Evolutionary conservation across 2,329 filamentous ascomycete genomes (phyloP).

Genomic region (Amesomyces nigricolor): DNA sequence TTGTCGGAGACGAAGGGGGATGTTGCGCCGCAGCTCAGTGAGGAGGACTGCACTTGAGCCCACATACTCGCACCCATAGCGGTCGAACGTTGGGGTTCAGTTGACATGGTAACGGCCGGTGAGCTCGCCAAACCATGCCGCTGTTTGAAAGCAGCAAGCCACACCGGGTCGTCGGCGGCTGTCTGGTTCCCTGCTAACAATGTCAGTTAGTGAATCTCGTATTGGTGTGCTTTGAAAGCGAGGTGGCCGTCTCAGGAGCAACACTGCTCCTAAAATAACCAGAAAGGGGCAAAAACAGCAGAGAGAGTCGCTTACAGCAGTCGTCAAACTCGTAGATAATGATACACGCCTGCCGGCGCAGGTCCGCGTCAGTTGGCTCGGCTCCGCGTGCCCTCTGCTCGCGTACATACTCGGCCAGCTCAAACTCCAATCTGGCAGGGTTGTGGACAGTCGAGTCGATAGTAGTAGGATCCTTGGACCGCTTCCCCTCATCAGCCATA

Average conservation of each 20-base stretch:
- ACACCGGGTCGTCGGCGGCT: slow-evolving; percentile 49
- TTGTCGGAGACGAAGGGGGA: slow-evolving; percentile 5
- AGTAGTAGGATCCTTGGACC: slow-evolving; percentile 48
- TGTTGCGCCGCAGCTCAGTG: slow-evolving; percentile 2
- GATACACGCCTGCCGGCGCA: slow-evolving; percentile 53
- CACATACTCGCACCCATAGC: neutral
- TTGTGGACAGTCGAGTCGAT: slow-evolving; percentile 58
- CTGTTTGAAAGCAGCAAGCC: slow-evolving; percentile 49
- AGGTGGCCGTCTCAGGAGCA: no score
- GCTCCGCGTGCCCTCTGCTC: slow-evolving; percentile 40
- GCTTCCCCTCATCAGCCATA: slow-evolving; percentile 42
- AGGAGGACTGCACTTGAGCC: neutral
- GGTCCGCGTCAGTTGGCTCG: slow-evolving; percentile 47
- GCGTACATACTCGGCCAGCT: slow-evolving; percentile 49
- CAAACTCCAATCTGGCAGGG: slow-evolving; percentile 50
- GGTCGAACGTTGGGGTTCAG: slow-evolving; percentile 15
- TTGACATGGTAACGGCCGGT: slow-evolving; percentile 20
- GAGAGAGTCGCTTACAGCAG: slow-evolving; percentile 35
- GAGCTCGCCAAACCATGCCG: slow-evolving; percentile 34
- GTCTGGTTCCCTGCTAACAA: slow-evolving; percentile 47
- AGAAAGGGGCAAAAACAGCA: no score
- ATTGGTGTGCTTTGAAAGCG: no score
- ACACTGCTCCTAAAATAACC: no score
- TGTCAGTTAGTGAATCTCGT: no score
- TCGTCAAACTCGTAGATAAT: slow-evolving; percentile 60